A percentile compares a stretch with the other conserved stretches of the same genome.
These are phyloP conservation scores for Hippophae gyantsensis DNA, from an alignment of 306 rosid species.

Conservation along the genomic window DNA sequence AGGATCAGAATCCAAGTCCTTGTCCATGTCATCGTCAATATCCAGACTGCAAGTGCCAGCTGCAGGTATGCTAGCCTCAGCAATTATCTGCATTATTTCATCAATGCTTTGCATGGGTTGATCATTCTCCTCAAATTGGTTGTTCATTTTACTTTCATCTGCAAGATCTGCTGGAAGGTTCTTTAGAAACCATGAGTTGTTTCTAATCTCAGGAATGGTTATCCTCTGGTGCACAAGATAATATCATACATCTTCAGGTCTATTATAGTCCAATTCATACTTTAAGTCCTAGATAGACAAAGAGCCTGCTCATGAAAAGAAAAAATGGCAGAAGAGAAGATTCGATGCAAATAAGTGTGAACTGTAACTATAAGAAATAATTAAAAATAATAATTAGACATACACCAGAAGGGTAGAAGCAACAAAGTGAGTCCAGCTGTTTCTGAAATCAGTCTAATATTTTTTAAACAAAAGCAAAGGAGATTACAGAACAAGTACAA, in stretches of 20 bases:
- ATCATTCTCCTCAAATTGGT: slow-evolving; percentile 71
- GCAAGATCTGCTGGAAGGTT: slow-evolving; percentile 82
- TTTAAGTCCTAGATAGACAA: slow-evolving; percentile 6
- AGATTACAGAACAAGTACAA: too few species aligned
- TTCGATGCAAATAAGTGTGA: too few species aligned
- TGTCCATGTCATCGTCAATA: slow-evolving; percentile 87
- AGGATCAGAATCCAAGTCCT: slow-evolving; percentile 69
- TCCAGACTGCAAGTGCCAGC: slow-evolving; percentile 66
- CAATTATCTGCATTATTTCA: slow-evolving; percentile 83
- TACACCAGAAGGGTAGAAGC: too few species aligned
- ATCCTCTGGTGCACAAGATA: slow-evolving; percentile 55
- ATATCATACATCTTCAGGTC: slow-evolving; percentile 8
- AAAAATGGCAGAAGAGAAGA: too few species aligned
- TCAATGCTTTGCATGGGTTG: slow-evolving; percentile 76
- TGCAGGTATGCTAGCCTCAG: slow-evolving; percentile 75
- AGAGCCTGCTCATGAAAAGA: too few species aligned
- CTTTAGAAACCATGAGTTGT: slow-evolving; percentile 83
- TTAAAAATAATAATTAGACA: too few species aligned
- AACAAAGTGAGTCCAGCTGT: too few species aligned
- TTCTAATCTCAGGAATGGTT: slow-evolving; percentile 72
- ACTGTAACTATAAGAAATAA: too few species aligned
- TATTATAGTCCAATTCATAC: slow-evolving; percentile 9
- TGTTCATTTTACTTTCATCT: slow-evolving; percentile 39
- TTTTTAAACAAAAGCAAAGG: too few species aligned
- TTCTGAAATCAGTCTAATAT: too few species aligned